These are phyloP conservation scores for Aspergillus baeticus DNA, from an alignment of 495 filamentous ascomycete genomes.

Conservation along the genomic window DNA sequence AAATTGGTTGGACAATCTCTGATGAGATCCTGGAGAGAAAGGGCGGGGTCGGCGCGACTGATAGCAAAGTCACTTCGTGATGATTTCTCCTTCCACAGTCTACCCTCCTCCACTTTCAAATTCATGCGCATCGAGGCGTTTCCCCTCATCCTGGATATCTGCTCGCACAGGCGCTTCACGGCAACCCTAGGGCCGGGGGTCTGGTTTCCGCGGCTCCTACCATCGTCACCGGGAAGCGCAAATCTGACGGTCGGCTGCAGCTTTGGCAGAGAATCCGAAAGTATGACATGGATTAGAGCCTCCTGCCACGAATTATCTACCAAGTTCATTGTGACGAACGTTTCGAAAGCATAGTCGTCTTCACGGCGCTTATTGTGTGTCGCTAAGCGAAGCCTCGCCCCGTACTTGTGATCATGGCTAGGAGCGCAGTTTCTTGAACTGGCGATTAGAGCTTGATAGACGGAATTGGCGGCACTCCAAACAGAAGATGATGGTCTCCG, in stretches of 20 bases:
- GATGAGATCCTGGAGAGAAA: slow-evolving; percentile 13
- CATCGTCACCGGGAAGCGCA: not conserved
- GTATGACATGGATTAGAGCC: slow-evolving; percentile 28
- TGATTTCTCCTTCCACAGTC: slow-evolving; percentile 14
- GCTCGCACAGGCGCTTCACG: slow-evolving; percentile 10
- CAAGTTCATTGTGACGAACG: slow-evolving; percentile 1
- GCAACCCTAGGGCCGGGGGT: not conserved
- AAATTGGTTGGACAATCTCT: not conserved
- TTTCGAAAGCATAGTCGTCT: slow-evolving; percentile 1
- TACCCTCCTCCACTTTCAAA: slow-evolving; percentile 9
- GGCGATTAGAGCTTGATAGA: slow-evolving; percentile 1
- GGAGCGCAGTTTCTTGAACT: not conserved
- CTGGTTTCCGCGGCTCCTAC: not conserved
- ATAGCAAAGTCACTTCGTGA: not conserved
- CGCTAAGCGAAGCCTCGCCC: slow-evolving; percentile 6
- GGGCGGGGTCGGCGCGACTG: not conserved
- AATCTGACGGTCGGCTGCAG: slow-evolving; percentile 1
- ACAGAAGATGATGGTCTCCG: not conserved
- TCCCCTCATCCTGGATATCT: slow-evolving; percentile 7
- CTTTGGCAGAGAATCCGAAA: slow-evolving; percentile 32
- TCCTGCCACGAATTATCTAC: slow-evolving; percentile 6
- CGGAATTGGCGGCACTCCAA: not conserved
- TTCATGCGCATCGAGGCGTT: slow-evolving; percentile 12
- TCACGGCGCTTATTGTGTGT: slow-evolving; percentile 1
- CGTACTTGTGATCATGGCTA: slow-evolving; percentile 8